Base-by-base conservation (phyloP, 495 filamentous ascomycete genomes). In the Amorphotheca resinae region DNA sequence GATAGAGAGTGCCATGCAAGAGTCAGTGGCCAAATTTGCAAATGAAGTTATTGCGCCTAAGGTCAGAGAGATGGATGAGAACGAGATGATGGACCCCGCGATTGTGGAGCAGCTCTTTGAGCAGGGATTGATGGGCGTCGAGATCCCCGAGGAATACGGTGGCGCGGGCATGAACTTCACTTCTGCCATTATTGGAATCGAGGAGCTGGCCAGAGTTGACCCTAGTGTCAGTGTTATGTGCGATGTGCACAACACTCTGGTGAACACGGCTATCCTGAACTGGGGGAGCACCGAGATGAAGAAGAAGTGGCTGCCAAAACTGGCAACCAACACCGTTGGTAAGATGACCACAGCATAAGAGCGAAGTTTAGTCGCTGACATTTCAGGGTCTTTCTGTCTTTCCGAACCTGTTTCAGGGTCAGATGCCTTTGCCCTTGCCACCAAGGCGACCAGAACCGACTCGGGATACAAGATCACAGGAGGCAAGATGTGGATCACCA, bases 401-500 rank as follows among this genome's bases (percentile, higher is more conserved):
- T 93, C 85, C 14, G 91, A 99, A 64, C 93, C 91, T 2, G 79
- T 80, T 1, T 93, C 85, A 22, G 91, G 91, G 2, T 89, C 84
- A 7, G 91, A 99, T 62, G 93, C 91, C 14, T 99, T 99, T 59
- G 93, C 93, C 0, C 75, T 99, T 39, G 77, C 83, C 46, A 95
- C 91, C 40, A 82, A 82, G 59, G 91, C 91, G 20, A 82, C 77
- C 20, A 72, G 80, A 26, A 72, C 71, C n/a, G 67, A 64, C 15
- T 74, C 79, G 48, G 84, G 87, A 14, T 96, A 84, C 64, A 80
- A 73, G 61, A 80, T 99, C 59, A 83, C 76, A 41, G 91, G 91
- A 38, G 77, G 73, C 58, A 99, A 99, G 72, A 96, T 95, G 89
- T 99, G 91, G 91, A 99, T 99, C 62, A 95, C 91, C 46, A 99